Percentiles rank a stretch among this genome's conserved stretches.
These are phyloP conservation scores for Talaromyces sp. DNA, from an alignment of 2,329 filamentous ascomycete genomes.

Conservation along the genomic window DNA sequence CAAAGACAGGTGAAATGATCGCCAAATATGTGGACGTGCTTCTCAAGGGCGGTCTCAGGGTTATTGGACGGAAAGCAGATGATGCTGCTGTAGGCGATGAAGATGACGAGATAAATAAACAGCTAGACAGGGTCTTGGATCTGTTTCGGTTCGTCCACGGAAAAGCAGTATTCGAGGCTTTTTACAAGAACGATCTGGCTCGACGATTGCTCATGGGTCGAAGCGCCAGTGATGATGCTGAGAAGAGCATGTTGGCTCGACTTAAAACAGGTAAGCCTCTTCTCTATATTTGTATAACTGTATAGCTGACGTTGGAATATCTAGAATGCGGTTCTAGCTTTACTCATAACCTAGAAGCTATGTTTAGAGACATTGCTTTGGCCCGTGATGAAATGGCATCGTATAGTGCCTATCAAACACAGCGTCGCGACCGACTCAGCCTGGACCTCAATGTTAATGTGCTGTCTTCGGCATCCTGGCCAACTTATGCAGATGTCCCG, in stretches of 20 bases:
- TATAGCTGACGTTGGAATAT: not conserved
- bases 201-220: constrained; percentile 83
- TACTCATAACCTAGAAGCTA: constrained; percentile 95
- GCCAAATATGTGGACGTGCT: constrained; percentile 93
- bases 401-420: constrained; percentile 67
- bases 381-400: constrained; percentile 88
- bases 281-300: not conserved
- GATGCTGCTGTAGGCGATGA: constrained; percentile 69
- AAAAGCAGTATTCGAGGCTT: constrained; percentile 96
- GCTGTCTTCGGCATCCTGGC: constrained; percentile 89
- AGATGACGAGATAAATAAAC: constrained; percentile 84
- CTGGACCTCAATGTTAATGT: constrained; percentile 83
- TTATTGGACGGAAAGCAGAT: constrained; percentile 47
- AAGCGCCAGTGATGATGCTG: constrained; percentile 90
- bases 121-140: constrained; percentile 88
- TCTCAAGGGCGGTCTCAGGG: constrained; percentile 77
- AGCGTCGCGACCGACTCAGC: constrained; percentile 52
- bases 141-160: constrained; percentile 96
- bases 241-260: constrained; percentile 89
- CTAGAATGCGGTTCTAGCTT: constrained; percentile 86
- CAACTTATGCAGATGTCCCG: constrained; percentile 73
- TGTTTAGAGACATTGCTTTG: constrained; percentile 98
- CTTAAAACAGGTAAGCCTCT: constrained; percentile 62
- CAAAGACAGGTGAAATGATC: constrained; percentile 97
- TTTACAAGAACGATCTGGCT: constrained; percentile 97